phyloP scores from a whole-genome alignment of 345 rosid genomes.

The Eucalyptus leucophloia region DNA sequence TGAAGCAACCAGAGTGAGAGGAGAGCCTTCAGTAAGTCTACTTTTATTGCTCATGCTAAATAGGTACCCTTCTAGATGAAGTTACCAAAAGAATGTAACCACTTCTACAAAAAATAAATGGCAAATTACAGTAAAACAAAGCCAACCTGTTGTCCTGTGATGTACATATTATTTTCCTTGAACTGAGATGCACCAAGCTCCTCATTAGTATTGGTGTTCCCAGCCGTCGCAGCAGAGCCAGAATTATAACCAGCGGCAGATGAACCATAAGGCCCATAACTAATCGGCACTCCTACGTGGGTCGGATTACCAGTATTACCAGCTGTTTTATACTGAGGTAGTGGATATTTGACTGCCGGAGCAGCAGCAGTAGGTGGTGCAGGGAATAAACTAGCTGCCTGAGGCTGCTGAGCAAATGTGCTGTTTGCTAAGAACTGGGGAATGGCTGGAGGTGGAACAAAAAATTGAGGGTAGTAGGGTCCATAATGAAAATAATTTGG shows the following conservation, averaged over 20 bases:
- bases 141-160: conserved; percentile 67
- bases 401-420: conserved; percentile 80
- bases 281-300: conserved; percentile 68
- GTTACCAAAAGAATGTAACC: not conserved
- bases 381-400: conserved; percentile 60
- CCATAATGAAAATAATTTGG: conserved; percentile 81
- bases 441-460: conserved; percentile 61
- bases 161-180: conserved; percentile 72
- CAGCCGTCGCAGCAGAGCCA: conserved; percentile 49
- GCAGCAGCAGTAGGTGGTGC: conserved; percentile 55
- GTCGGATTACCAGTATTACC: conserved; percentile 48
- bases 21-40: not conserved
- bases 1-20: not conserved
- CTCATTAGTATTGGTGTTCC: conserved; percentile 57
- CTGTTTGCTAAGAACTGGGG: conserved; percentile 77
- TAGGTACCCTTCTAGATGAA: not conserved
- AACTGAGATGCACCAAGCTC: conserved; percentile 70
- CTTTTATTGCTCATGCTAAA: not conserved
- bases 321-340: conserved; percentile 81
- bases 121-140: not conserved
- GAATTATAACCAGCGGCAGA: conserved; percentile 69
- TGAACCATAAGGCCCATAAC: conserved; percentile 73
- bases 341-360: conserved; percentile 60
- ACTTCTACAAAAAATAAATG: not conserved
- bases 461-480: conserved; percentile 63